phyloP scores from a whole-genome alignment of 2,329 filamentous ascomycete genomes.

The Paraconiothyrium sp. region DNA sequence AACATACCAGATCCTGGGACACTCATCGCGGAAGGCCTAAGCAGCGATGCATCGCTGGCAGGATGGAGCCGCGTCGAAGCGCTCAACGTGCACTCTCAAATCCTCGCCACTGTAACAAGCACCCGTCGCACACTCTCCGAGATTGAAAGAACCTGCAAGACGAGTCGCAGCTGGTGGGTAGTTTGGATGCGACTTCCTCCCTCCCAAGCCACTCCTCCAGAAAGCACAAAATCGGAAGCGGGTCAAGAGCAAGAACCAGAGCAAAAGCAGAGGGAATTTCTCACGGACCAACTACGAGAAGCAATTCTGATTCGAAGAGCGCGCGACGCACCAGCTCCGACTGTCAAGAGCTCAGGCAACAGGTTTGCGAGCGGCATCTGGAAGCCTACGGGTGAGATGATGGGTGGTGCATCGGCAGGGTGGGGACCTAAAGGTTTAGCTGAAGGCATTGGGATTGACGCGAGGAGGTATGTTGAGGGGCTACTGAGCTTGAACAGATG shows the following conservation, averaged over 20 bases:
- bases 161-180: constrained; percentile 72
- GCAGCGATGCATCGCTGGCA: constrained; percentile 19
- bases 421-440: constrained; percentile 69
- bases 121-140: constrained; percentile 58
- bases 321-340: constrained; percentile 39
- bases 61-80: constrained; percentile 67
- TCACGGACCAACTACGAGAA: constrained; percentile 47
- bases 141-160: constrained; percentile 70
- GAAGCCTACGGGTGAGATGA: constrained; percentile 39
- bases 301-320: constrained; percentile 56
- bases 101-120: constrained; percentile 65
- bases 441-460: constrained; percentile 81
- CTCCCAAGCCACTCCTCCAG: constrained; percentile 25
- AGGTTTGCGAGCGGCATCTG: constrained; percentile 47
- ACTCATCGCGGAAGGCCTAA: constrained; percentile 50
- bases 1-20: constrained; percentile 68
- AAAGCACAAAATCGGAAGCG: constrained; percentile 12
- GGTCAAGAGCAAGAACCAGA: constrained; percentile 8
- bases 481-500: constrained; percentile 69
- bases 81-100: constrained; percentile 68
- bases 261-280: constrained; percentile 28
- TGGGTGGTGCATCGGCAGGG: constrained; percentile 56
- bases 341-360: constrained; percentile 29
- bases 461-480: constrained; percentile 77
- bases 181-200: constrained; percentile 67